Evolutionary conservation across 345 rosid species (phyloP).

Genomic region (Citrus glauca): DNA sequence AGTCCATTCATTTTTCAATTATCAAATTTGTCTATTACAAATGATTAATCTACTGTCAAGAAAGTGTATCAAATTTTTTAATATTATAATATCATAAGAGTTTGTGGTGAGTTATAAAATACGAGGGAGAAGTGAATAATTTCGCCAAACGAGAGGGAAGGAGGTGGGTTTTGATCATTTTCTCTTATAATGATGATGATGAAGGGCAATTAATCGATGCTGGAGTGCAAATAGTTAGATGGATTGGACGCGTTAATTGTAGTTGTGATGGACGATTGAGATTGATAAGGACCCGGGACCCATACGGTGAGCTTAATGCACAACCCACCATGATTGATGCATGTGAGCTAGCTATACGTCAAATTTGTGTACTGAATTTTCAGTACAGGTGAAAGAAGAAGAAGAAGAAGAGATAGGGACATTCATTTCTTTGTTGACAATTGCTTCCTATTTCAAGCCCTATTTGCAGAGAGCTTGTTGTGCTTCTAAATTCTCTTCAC

Average conservation of each 20-base stretch:
- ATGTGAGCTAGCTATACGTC: slow-evolving; percentile 26
- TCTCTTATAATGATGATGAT: slow-evolving; percentile 2
- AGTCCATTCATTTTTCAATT: too few relatives aligned
- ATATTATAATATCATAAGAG: neutral
- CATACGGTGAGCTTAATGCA: neutral
- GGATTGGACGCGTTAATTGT: slow-evolving; percentile 16
- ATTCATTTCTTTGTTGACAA: slow-evolving; percentile 34
- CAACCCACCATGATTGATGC: slow-evolving; percentile 20
- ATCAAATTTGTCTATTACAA: too few relatives aligned
- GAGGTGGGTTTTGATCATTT: too few relatives aligned
- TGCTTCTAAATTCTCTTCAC: slow-evolving; percentile 15
- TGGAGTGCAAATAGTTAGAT: neutral
- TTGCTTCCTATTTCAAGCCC: neutral
- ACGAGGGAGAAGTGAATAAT: neutral
- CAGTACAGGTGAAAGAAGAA: slow-evolving; percentile 16
- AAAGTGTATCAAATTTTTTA: neutral
- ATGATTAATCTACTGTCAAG: too few relatives aligned
- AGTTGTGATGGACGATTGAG: neutral
- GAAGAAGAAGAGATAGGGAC: slow-evolving; percentile 1
- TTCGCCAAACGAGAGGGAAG: neutral
- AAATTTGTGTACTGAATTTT: neutral
- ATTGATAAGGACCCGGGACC: neutral
- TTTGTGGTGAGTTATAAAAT: neutral
- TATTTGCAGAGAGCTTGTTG: slow-evolving; percentile 9
- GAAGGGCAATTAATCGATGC: slow-evolving; percentile 18